Base-by-base conservation (phyloP, 495 filamentous ascomycete species). In the Aspergillus baeticus region DNA sequence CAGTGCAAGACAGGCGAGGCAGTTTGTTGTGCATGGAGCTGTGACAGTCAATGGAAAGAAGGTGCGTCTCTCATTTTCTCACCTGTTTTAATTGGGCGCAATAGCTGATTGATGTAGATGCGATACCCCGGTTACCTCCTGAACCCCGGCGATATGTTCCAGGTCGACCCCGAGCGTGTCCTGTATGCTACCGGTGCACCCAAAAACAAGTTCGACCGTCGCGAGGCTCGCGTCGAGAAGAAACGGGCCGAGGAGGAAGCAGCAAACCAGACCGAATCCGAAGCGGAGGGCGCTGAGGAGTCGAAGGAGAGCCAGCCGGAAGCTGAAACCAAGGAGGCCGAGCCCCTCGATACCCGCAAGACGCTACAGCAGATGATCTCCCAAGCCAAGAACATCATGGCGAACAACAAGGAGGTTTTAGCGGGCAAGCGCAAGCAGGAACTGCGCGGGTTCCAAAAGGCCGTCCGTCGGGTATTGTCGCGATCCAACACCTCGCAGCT, bases 91-190 rank as follows among this genome's bases (percentile, higher is more conserved):
- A 21, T 17, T 46, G n/a, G 13, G 45, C 3, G 18, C 26, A 6
- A 8, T n/a, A 15, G 38, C 56, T 35, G 49, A 34, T 31, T 8
- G 26, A 21, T 35, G 26, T 63, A 97, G 94, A 96, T 98, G 89
- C 81, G 78, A 43, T 86, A 96, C 67, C 92, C 94, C 1, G 87
- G 90, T 58, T 98, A 98, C 74, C 88, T 92, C 65, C 86, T 98
- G 23, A 98, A 98, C 72, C 94, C 94, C 10, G 94, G 94, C 45
- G 94, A 98, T 67, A 88, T 98, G 79, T 98, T 98, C 81, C 89
- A 93, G 65, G 95, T 98, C 65, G 88, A 96, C 7, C 81, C 87
- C 38, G 90, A 94, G 6, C 84, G 85, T 55, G 95, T 98, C 29
- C 80, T 98, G 72, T 89, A 74, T 60, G 94, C 90, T 20, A 96